These are phyloP conservation scores for Nemania diffusa DNA, from an alignment of 2,329 filamentous ascomycete species.

Conservation along the genomic window DNA sequence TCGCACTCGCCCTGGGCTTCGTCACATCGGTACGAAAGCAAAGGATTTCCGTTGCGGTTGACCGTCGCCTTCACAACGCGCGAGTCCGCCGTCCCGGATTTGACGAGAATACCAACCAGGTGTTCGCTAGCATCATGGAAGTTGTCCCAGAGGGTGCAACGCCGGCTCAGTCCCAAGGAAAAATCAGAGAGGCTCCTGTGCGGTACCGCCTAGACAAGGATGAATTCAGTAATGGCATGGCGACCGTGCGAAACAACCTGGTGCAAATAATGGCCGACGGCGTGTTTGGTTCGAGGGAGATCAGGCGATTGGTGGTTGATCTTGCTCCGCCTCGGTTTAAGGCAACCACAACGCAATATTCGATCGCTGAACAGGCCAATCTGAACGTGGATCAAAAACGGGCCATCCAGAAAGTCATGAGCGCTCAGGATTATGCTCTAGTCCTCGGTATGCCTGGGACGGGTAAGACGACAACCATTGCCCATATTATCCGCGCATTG, in stretches of 20 bases:
- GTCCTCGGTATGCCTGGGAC: slow-evolving; percentile 98
- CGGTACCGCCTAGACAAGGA: slow-evolving; percentile 94
- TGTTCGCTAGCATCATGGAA: slow-evolving; percentile 92
- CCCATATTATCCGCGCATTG: slow-evolving; percentile 92
- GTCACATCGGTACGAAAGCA: slow-evolving; percentile 80
- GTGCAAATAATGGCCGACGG: slow-evolving; percentile 90
- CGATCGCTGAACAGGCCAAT: slow-evolving; percentile 68
- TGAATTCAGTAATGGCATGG: slow-evolving; percentile 98
- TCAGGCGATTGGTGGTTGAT: slow-evolving; percentile 84
- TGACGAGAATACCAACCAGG: slow-evolving; percentile 79
- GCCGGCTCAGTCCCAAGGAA: slow-evolving; percentile 62
- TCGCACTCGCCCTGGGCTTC: slow-evolving; percentile 92
- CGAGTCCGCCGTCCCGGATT: slow-evolving; percentile 81
- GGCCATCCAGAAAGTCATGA: slow-evolving; percentile 95
- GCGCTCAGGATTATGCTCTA: slow-evolving; percentile 93
- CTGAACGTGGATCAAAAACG: slow-evolving; percentile 88
- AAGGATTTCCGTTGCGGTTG: slow-evolving; percentile 87
- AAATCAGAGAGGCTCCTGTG: slow-evolving; percentile 64
- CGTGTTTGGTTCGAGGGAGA: slow-evolving; percentile 74
- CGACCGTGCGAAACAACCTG: slow-evolving; percentile 91
- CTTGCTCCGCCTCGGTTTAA: slow-evolving; percentile 79
- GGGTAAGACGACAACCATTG: slow-evolving; percentile 97
- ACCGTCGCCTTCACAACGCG: slow-evolving; percentile 88
- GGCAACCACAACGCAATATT: slow-evolving; percentile 69
- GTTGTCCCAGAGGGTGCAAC: slow-evolving; percentile 69